phyloP scores from a whole-genome alignment of 441 rosid species.

The Rhodomyrtus psidioides region DNA sequence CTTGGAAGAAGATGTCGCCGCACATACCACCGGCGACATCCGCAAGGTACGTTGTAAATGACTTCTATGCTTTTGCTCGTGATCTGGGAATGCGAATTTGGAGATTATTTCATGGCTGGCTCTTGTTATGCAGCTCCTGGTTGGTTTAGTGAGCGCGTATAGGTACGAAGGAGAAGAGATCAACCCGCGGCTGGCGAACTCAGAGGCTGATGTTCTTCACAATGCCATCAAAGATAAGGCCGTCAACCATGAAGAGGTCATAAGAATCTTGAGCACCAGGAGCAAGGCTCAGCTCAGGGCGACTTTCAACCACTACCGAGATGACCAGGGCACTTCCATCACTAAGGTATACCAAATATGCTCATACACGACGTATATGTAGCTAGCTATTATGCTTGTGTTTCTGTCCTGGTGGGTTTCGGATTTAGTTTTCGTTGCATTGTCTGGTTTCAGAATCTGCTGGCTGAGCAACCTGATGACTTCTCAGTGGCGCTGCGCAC shows the following conservation, averaged over 20 bases:
- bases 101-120: neutral
- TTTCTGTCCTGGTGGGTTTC: neutral
- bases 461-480: constrained; percentile 17
- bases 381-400: neutral
- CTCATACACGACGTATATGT: neutral
- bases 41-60: constrained; percentile 31
- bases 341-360: constrained; percentile 33
- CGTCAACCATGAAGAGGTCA: constrained; percentile 40
- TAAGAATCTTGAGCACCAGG: constrained; percentile 53
- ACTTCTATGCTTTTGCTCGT: neutral
- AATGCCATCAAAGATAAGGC: constrained; percentile 37
- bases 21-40: constrained; percentile 41
- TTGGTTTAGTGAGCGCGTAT: constrained; percentile 43
- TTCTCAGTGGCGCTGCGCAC: constrained; percentile 24
- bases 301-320: constrained; percentile 49
- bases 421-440: neutral
- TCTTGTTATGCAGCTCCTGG: constrained; percentile 35
- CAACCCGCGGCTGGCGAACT: constrained; percentile 23
- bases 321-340: constrained; percentile 35
- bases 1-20: constrained; percentile 65
- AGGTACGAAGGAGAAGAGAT: constrained; percentile 52
- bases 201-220: constrained; percentile 48
- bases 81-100: neutral
- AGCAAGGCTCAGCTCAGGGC: constrained; percentile 58
- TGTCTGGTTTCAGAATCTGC: constrained; percentile 18